Evolutionary conservation across 2,329 filamentous ascomycete genomes (phyloP).

Genomic region (Erysiphe pisi): DNA sequence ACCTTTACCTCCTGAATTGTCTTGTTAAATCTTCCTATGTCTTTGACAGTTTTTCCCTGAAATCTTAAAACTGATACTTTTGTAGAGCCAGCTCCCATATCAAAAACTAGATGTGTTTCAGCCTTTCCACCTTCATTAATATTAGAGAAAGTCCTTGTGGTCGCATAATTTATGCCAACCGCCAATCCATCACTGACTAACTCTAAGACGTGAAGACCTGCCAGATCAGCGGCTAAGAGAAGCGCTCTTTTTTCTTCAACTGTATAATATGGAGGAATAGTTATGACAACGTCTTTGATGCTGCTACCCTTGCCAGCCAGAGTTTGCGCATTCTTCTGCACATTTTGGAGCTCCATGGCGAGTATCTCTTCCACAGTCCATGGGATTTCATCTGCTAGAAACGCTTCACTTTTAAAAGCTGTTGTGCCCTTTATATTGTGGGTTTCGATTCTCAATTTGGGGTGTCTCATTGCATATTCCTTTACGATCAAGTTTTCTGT

Average conservation of each 20-base stretch:
- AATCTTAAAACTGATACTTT: conserved; percentile 84
- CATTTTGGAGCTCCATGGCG: conserved; percentile 90
- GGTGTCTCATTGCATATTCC: conserved; percentile 65
- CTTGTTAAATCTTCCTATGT: conserved; percentile 88
- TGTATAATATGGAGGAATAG: conserved; percentile 82
- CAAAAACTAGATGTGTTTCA: conserved; percentile 86
- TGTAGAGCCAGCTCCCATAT: conserved; percentile 94
- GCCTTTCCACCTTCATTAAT: conserved; percentile 72
- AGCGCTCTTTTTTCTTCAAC: conserved; percentile 80
- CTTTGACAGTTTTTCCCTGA: conserved; percentile 80
- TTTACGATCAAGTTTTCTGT: conserved; percentile 50
- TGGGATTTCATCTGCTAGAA: conserved; percentile 49
- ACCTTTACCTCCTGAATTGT: conserved; percentile 92
- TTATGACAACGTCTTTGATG: conserved; percentile 76
- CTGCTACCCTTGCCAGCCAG: conserved; percentile 64
- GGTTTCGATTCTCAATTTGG: conserved; percentile 59
- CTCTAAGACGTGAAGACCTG: conserved; percentile 73
- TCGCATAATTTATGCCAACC: conserved; percentile 92
- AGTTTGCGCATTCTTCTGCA: conserved; percentile 76
- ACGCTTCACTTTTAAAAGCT: conserved; percentile 69
- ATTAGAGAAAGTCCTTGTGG: conserved; percentile 75
- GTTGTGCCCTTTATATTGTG: conserved; percentile 55
- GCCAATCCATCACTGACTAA: conserved; percentile 83
- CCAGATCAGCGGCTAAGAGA: conserved; percentile 71
- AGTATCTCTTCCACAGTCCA: conserved; percentile 85